Evolutionary conservation across 495 filamentous ascomycete genomes (phyloP), one percentile per base, ranked within the genome.

Genomic region (Chaetomium fimeti): DNA sequence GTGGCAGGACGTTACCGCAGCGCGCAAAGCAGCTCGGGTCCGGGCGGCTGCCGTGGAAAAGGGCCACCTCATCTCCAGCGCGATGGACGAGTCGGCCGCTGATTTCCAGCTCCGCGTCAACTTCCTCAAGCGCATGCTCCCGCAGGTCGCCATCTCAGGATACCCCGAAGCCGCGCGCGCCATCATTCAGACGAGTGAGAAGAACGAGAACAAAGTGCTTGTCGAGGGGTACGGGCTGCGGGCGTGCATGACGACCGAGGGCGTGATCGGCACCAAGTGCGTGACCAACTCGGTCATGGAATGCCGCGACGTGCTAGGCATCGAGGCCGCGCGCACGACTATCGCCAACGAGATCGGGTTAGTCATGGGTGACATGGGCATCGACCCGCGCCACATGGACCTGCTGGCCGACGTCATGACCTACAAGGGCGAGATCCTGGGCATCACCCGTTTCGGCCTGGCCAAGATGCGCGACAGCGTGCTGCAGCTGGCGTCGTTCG

Each of bases 391-490:
- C 38, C 94, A 98, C 82, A 97, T 98, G 93, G 90, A 97, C 74
- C 85, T 98, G 9, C 84, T 98, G 18, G 93, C 94, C n/a, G 95
- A 98, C 64, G 92, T 97, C 42, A 98, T 98, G 94, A 98, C 94
- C 7, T 98, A 93, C 83, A 97, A 96, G 77, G 94, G 94, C 54
- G 93, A 98, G 66, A 90, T 98, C 0, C 84, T 97, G n/a, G 94
- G 94, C 42, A 98, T 98, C 72, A 98, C 94, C 11, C 88, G 94
- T 27, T 98, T 98, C 76, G 94, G 94, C 57, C 82, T 98, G 47
- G 87, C 91, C 56, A 98, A 98, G 83, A 98, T 97, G 93, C 83
- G 94, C 58, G 95, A 98, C 74, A 89, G 85, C 27, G 93, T 97
- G 45, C 78, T 98, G 54, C 95, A 98, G 76, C 87, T 98, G 1